Evolutionary conservation across 805 yeast species (phyloP).

Genomic region (Saccharomycopsis selenospora): DNA sequence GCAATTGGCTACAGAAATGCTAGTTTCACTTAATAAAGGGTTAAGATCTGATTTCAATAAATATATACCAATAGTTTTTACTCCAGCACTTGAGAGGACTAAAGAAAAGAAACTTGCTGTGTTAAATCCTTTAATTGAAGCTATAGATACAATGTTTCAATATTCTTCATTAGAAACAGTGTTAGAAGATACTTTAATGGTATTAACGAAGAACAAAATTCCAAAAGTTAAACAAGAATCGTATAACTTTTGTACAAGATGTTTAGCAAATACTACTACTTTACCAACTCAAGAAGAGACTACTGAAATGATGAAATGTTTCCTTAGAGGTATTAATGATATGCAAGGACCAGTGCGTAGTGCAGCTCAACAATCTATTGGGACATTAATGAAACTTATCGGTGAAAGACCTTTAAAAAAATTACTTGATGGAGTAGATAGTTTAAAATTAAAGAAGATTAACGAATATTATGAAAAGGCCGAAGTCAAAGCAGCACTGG

Average conservation of each 20-base stretch:
- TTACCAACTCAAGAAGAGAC: conserved; percentile 49
- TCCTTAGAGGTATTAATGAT: conserved; percentile 65
- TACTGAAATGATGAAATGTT: conserved; percentile 47
- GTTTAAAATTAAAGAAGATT: conserved; percentile 64
- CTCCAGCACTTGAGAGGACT: conserved; percentile 68
- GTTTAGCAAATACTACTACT: conserved; percentile 43
- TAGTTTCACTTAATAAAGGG: conserved; percentile 58
- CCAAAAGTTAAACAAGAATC: conserved; percentile 76
- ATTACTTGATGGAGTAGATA: conserved; percentile 66
- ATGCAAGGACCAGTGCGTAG: conserved; percentile 79
- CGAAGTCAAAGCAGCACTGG: conserved; percentile 37
- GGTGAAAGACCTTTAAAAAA: conserved; percentile 63
- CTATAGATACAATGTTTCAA: conserved; percentile 57
- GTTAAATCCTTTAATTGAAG: conserved; percentile 57
- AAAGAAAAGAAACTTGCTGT: conserved; percentile 84
- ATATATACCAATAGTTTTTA: conserved; percentile 46
- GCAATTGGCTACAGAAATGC: conserved; percentile 63
- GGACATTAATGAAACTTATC: conserved; percentile 73
- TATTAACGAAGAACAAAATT: conserved; percentile 49
- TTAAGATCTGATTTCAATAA: conserved; percentile 48
- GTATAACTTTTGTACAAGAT: conserved; percentile 55
- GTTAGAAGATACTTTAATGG: conserved; percentile 39
- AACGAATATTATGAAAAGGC: conserved; percentile 49
- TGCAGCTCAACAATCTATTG: conserved; percentile 69
- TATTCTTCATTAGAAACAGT: conserved; percentile 45